Percentiles rank a stretch among this genome's conserved stretches.
phyloP scores from a whole-genome alignment of 495 filamentous ascomycete genomes.

The Penicillium roqueforti region DNA sequence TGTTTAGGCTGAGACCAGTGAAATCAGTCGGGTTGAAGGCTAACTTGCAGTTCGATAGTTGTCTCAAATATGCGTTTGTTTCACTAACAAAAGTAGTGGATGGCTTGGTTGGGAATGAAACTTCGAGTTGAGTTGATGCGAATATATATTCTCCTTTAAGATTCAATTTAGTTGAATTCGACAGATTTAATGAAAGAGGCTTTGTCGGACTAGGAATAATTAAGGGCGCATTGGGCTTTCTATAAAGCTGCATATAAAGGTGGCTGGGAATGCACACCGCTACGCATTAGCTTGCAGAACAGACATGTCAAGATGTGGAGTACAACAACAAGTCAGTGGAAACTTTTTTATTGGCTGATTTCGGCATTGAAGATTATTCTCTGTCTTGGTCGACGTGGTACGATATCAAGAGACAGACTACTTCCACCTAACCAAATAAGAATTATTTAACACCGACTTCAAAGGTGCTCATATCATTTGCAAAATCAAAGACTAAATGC shows the following conservation, averaged over 20 bases:
- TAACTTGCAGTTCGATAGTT: background rate
- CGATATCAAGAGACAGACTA: background rate
- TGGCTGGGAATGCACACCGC: background rate
- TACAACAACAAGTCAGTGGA: background rate
- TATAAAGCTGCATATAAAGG: background rate
- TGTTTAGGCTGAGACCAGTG: background rate
- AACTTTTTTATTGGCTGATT: background rate
- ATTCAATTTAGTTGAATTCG: background rate
- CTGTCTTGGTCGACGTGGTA: background rate
- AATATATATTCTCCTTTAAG: background rate
- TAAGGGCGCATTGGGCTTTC: background rate
- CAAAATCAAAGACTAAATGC: constrained; percentile 3
- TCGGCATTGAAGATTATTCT: background rate
- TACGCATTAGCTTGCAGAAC: background rate
- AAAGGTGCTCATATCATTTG: constrained; percentile 1
- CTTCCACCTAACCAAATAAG: background rate
- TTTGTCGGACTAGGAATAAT: background rate
- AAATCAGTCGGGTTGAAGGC: background rate
- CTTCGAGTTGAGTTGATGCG: background rate
- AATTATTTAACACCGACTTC: background rate
- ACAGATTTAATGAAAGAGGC: background rate
- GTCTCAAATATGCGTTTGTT: background rate
- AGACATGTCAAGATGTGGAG: background rate
- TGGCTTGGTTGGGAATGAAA: background rate
- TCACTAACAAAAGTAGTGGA: background rate